Conservation (phyloP, 2,329 filamentous ascomycete genomes). For the Colletotrichum plurivorum region DNA sequence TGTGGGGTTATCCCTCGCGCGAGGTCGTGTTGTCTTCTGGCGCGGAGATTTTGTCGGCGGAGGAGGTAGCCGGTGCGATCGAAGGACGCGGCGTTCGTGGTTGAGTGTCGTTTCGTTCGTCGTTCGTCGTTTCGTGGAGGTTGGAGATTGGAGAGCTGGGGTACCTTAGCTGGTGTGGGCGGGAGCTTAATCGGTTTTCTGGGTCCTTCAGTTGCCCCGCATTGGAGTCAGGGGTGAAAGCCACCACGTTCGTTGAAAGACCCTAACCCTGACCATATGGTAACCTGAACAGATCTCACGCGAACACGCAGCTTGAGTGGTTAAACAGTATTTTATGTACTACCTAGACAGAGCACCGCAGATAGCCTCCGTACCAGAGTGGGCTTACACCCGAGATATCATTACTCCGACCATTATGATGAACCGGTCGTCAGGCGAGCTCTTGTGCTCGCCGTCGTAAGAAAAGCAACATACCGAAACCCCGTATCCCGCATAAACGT, state of each 20-base stretch:
- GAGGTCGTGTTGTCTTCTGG: not conserved
- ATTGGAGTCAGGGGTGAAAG: constrained; percentile 10
- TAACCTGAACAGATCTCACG: too few species aligned
- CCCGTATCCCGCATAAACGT: constrained; percentile 10
- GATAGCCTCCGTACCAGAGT: constrained; percentile 2
- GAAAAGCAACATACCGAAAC: constrained; percentile 2
- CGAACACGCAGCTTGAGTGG: too few species aligned
- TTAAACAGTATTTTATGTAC: constrained; percentile 2
- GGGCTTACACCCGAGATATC: constrained; percentile 12
- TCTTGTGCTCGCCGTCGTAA: not conserved
- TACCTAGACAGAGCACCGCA: not conserved
- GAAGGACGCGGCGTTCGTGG: constrained; percentile 1
- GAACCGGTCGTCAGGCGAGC: constrained; percentile 13
- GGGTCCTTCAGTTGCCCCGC: constrained; percentile 33
- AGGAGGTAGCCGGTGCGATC: not conserved
- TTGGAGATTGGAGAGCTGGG: constrained; percentile 34
- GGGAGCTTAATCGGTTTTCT: constrained; percentile 37
- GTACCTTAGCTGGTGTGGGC: constrained; percentile 27
- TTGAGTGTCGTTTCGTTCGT: not conserved
- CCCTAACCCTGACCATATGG: too few species aligned
- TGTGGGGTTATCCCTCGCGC: constrained; percentile 8
- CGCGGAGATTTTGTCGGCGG: not conserved
- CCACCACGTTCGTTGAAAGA: not conserved
- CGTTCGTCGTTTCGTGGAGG: constrained; percentile 4
- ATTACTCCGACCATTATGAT: constrained; percentile 22